These are phyloP conservation scores for Abrus precatorius DNA, from an alignment of 306 rosid genomes.

Conservation along the genomic window DNA sequence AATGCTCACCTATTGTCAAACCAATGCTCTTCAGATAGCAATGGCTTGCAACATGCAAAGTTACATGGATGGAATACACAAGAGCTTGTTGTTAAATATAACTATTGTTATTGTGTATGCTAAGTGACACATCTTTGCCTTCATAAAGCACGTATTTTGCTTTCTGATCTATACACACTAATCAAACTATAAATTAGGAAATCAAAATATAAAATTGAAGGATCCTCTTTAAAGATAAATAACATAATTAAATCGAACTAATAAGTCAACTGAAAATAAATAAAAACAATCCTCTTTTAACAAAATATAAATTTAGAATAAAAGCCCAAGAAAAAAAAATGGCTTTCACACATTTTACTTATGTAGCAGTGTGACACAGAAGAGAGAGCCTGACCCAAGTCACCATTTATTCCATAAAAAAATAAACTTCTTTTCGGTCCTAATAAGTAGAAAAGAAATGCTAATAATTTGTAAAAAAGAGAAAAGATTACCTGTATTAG, in stretches of 20 bases:
- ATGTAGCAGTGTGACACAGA: not conserved
- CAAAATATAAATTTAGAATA: not conserved
- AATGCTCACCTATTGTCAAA: not conserved
- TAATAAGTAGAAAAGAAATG: too few species aligned
- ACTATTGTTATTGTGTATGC: too few species aligned
- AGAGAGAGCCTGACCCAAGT: not conserved
- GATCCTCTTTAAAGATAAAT: too few species aligned
- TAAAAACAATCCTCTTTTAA: not conserved
- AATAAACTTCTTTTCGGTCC: too few species aligned
- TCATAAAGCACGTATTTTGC: too few species aligned
- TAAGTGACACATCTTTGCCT: too few species aligned
- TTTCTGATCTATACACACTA: too few species aligned
- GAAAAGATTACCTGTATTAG: not conserved
- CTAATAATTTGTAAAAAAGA: not conserved
- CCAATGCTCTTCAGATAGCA: not conserved
- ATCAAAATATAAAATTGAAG: too few species aligned
- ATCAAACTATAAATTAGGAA: too few species aligned
- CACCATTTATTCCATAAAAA: not conserved
- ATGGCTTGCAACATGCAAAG: not conserved
- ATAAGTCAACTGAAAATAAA: not conserved
- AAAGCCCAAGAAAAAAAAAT: not conserved
- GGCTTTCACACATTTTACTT: not conserved
- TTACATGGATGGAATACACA: not conserved
- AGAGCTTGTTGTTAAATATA: not conserved
- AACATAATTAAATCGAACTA: not conserved